Evolutionary conservation across 257 asterid species (phyloP), one percentile per base, ranked within the genome.

Genomic region (Rehmannia glutinosa): DNA sequence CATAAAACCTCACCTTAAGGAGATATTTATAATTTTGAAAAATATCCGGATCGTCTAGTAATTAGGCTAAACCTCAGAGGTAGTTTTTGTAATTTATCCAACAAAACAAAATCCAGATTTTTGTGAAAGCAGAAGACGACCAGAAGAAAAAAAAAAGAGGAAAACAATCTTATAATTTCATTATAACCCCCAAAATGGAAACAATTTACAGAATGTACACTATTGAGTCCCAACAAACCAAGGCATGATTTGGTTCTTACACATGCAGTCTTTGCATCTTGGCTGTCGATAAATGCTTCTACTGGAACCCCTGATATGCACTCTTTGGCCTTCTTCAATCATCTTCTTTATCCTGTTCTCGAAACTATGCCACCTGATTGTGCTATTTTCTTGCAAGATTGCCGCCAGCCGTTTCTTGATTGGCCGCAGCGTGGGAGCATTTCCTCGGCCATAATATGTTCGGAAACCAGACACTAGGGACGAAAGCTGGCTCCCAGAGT

Each of bases 401-500:
- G 83, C 86, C 0, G 99, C 91, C 58, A 94, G 86, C 78, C 92
- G 87, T 83, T 77, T 84, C 90, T 88, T 91, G 83, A 77, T 89
- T 4, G 99, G 98, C 76, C 93, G 75, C 84, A 91, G 55, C 5
- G 83, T 88, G 24, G 99, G 99, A 10, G 91, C 86, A 30, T 68
- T 77, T 46, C 95, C 96, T 66, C 74, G 85, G 3, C 97, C 97
- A 15, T 85, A 87, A 73, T 91, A 94, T 2, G 90, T 84, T 28
- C 99, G 85, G 56, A 78, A 83, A 16, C 99, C 99, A 0, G 96
- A 88, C 73, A 87, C 98, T 0, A 94, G 75, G 57, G 97, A 91
- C 6, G 98, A 94, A 5, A 91, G 79, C 83, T 91, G 97, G 85
- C 97, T 94, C 21, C 99, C 97, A 0, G 99, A 84, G 67, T 94